Conservation (phyloP, 2,329 filamentous ascomycete species). For the Scopulariopsis brevicaulis region DNA sequence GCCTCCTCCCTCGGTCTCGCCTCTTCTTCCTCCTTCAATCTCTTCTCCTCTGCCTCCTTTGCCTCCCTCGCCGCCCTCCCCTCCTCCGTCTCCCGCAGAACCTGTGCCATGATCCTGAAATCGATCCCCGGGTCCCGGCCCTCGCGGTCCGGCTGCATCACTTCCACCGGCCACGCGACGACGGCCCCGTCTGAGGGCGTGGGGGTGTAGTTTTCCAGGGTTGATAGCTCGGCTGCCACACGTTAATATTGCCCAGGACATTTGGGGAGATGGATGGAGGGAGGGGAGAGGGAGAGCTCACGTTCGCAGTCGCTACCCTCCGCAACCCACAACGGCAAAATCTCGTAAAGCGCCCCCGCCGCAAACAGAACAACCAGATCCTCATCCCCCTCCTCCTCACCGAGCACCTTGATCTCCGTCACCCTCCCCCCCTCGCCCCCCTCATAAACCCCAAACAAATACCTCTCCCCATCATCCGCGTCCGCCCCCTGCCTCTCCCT, state of each 20-base stretch:
- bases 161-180: conserved; percentile 18
- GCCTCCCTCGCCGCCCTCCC: conserved; percentile 11
- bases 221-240: conserved; percentile 9
- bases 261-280: too few relatives aligned
- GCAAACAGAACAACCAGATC: conserved; percentile 28
- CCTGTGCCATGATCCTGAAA: conserved; percentile 19
- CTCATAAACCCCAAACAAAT: conserved; percentile 21
- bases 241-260: too few relatives aligned
- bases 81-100: conserved; percentile 14
- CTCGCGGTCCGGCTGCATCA: conserved; percentile 14
- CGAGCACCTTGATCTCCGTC: conserved; percentile 15
- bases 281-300: conserved; percentile 10
- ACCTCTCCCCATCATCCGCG: conserved; percentile 12
- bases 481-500: conserved; percentile 19
- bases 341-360: conserved; percentile 28
- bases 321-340: conserved; percentile 28
- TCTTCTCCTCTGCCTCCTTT: background rate
- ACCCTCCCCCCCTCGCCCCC: conserved; percentile 20
- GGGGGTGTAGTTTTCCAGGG: conserved; percentile 16
- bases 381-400: conserved; percentile 8
- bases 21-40: background rate
- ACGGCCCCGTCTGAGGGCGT: conserved; percentile 14
- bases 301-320: conserved; percentile 22
- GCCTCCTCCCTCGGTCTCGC: background rate
- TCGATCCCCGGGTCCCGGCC: conserved; percentile 14